phyloP scores from a whole-genome alignment of 768 basidiomycete genomes.

The Lanmaoa rubissima region DNA sequence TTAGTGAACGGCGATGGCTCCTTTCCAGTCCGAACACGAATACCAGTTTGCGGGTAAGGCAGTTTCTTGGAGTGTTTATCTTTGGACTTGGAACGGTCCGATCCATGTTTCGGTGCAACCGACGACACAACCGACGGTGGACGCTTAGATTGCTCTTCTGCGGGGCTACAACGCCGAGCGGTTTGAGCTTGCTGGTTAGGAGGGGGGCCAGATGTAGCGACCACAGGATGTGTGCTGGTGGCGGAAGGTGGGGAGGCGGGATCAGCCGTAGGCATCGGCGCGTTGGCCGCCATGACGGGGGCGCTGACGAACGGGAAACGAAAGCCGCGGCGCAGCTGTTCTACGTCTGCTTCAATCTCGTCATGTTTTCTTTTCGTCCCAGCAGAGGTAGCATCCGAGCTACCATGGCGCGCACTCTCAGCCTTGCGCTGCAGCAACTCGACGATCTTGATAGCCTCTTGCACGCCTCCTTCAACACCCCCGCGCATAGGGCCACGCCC shows the following conservation, averaged over 20 bases:
- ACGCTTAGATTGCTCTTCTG: conserved; percentile 17
- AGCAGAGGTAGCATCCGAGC: conserved; percentile 12
- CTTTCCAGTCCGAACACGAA: conserved; percentile 45
- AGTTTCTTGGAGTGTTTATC: conserved; percentile 44
- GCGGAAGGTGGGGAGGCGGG: neutral
- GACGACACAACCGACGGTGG: conserved; percentile 5
- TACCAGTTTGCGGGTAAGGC: conserved; percentile 43
- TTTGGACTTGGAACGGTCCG: conserved; percentile 31
- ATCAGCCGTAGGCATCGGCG: neutral
- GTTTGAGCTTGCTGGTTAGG: conserved; percentile 1
- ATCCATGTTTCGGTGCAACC: conserved; percentile 8
- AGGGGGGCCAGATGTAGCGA: neutral
- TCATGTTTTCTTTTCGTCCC: conserved; percentile 46
- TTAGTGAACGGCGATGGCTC: conserved; percentile 25
- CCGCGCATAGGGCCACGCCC: conserved; percentile 33
- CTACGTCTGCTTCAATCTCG: conserved; percentile 37
- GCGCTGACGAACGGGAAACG: conserved; percentile 43
- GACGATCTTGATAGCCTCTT: conserved; percentile 40
- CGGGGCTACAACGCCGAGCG: neutral
- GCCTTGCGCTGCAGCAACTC: conserved; percentile 42
- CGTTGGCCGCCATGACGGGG: conserved; percentile 26
- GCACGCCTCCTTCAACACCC: conserved; percentile 33
- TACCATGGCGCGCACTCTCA: conserved; percentile 29
- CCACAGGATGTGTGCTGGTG: neutral
- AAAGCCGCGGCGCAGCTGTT: conserved; percentile 34